Conservation (phyloP, 768 basidiomycete genomes). For the Boletus huronensis region DNA sequence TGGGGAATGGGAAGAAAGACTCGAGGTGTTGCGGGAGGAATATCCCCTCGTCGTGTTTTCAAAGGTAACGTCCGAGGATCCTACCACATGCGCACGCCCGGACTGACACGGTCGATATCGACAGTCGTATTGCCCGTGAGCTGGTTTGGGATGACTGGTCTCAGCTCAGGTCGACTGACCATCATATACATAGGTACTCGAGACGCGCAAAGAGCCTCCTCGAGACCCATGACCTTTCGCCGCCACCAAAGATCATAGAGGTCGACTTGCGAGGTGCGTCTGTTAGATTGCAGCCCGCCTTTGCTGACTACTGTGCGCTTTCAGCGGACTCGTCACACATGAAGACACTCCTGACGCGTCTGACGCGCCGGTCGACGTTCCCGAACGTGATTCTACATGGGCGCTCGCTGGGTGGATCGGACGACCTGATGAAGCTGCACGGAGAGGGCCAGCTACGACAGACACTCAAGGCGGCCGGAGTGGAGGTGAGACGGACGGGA, state of each 20-base stretch:
- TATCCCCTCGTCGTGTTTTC: constrained; percentile 77
- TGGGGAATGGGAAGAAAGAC: constrained; percentile 30
- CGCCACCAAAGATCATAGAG: constrained; percentile 67
- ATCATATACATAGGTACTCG: constrained; percentile 23
- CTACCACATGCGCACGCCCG: background rate
- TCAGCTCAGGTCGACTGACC: too few species aligned
- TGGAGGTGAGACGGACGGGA: constrained; percentile 30
- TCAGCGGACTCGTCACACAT: constrained; percentile 60
- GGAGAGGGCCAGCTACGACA: constrained; percentile 40
- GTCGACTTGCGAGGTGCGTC: constrained; percentile 65
- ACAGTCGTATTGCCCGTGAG: constrained; percentile 75
- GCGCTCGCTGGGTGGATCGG: constrained; percentile 62
- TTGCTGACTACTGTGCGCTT: background rate
- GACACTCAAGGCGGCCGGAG: constrained; percentile 48
- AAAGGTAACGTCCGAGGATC: constrained; percentile 48
- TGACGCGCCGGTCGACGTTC: constrained; percentile 68
- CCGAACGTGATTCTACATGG: constrained; percentile 72
- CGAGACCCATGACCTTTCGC: constrained; percentile 53
- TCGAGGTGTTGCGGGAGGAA: constrained; percentile 40
- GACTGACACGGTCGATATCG: background rate
- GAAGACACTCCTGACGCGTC: constrained; percentile 60
- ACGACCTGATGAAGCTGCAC: constrained; percentile 50
- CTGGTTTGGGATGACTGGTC: constrained; percentile 7
- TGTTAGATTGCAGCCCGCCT: background rate
- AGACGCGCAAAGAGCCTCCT: constrained; percentile 47